These are phyloP conservation scores for Saksenaea vasiformis DNA, from an alignment of 371 early-diverging fungal genomes.

Conservation along the genomic window DNA sequence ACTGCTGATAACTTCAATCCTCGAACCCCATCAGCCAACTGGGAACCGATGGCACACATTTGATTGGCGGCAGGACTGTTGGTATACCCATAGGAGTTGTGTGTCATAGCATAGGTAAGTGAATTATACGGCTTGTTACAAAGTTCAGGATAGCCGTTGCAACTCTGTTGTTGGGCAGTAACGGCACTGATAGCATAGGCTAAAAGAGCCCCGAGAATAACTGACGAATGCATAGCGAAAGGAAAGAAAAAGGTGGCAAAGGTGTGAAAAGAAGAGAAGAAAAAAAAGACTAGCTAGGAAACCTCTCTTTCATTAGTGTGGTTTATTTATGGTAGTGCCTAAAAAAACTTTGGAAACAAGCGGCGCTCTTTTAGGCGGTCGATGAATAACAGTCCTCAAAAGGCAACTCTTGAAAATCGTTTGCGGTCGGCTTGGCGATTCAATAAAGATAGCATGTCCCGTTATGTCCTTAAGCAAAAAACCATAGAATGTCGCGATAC, in stretches of 20 bases:
- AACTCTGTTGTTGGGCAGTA: constrained; percentile 38
- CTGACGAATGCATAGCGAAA: not conserved
- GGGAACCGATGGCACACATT: constrained; percentile 55
- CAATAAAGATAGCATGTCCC: not conserved
- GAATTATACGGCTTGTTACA: constrained; percentile 61
- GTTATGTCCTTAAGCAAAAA: not conserved
- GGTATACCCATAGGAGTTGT: constrained; percentile 70
- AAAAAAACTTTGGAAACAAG: not conserved
- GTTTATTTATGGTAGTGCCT: not conserved
- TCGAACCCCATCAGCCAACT: constrained; percentile 73
- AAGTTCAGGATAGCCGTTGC: constrained; percentile 74
- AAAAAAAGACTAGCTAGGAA: not conserved
- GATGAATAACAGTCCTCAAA: not conserved
- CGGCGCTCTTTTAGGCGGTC: not conserved
- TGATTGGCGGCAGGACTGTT: constrained; percentile 71
- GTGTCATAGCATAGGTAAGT: constrained; percentile 67
- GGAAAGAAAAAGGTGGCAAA: not conserved
- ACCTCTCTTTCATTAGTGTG: not conserved
- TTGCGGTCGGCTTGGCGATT: not conserved
- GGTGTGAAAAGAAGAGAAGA: not conserved
- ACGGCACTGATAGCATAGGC: not conserved
- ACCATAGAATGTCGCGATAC: not conserved
- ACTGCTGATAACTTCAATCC: constrained; percentile 72
- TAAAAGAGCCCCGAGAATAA: not conserved
- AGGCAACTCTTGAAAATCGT: not conserved